phyloP scores from a whole-genome alignment of 2,329 filamentous ascomycete genomes.

The Endocalyx cinctus region DNA sequence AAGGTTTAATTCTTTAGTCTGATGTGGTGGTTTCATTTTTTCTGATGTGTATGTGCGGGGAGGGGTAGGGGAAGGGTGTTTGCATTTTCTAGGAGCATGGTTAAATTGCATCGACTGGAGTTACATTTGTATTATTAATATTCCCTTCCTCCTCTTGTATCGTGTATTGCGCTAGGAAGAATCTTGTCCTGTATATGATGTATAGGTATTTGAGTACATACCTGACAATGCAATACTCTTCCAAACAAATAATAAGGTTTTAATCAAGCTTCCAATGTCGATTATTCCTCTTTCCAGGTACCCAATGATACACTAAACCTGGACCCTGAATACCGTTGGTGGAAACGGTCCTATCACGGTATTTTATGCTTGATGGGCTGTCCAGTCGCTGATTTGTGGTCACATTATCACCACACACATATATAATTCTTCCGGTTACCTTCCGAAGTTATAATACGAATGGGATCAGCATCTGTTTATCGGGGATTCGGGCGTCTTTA shows the following conservation, averaged over 20 bases:
- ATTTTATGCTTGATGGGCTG: not conserved
- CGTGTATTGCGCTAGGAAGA: conserved; percentile 12
- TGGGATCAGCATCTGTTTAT: no score
- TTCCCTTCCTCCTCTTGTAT: conserved; percentile 9
- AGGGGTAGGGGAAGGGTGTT: conserved; percentile 2
- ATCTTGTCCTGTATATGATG: conserved; percentile 10
- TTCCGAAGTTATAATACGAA: conserved; percentile 9
- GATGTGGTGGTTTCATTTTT: not conserved
- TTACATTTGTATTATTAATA: conserved; percentile 8
- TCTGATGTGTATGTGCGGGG: not conserved
- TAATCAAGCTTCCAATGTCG: not conserved
- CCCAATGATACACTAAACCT: not conserved
- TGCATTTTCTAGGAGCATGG: conserved; percentile 11
- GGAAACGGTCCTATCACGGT: no score
- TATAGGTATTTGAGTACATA: no score
- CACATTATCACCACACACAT: not conserved
- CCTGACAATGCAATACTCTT: no score
- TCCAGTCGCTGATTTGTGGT: not conserved
- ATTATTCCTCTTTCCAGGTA: not conserved
- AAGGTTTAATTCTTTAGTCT: conserved; percentile 35
- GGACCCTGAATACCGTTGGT: no score
- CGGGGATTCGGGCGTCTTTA: conserved; percentile 1
- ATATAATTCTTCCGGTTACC: conserved; percentile 9
- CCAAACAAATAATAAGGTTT: not conserved
- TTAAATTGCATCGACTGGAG: conserved; percentile 11